Evolutionary conservation across 257 asterid species (phyloP).

Genomic region (Solanum acaule): DNA sequence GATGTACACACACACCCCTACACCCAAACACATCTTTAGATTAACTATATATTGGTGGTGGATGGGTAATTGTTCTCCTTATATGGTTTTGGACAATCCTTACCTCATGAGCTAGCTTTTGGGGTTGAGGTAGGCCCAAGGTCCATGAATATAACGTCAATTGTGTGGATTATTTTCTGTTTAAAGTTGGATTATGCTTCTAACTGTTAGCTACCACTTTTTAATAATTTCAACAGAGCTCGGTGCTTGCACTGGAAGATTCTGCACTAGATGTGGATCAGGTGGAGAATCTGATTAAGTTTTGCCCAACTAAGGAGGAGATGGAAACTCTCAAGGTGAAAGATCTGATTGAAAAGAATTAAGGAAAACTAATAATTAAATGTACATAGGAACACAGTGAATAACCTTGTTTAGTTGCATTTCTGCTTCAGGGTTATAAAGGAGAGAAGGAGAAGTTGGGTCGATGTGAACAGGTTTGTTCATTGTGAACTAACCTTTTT

Average conservation of each 20-base stretch:
- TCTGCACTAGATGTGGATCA: conserved; percentile 90
- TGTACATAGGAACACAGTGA: background rate
- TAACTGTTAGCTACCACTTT: background rate
- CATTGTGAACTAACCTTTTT: conserved; percentile 1
- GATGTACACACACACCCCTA: background rate
- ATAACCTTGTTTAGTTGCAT: background rate
- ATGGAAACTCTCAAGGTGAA: conserved; percentile 85
- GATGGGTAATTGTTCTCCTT: background rate
- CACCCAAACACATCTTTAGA: background rate
- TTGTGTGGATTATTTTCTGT: background rate
- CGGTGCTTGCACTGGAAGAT: conserved; percentile 85
- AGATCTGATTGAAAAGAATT: background rate
- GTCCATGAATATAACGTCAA: background rate
- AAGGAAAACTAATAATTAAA: background rate
- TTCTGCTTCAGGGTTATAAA: conserved; percentile 62
- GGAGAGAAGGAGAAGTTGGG: conserved; percentile 83
- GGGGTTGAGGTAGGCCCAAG: background rate
- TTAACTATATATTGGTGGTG: background rate
- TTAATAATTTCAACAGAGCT: conserved; percentile 35
- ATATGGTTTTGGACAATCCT: background rate
- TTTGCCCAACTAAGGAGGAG: conserved; percentile 96
- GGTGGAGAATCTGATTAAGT: conserved; percentile 90
- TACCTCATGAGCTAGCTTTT: background rate
- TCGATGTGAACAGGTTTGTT: conserved; percentile 83
- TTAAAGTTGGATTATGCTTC: background rate